Conservation (phyloP, 1,284 basidiomycete species). For the Meripilus lineatus region DNA sequence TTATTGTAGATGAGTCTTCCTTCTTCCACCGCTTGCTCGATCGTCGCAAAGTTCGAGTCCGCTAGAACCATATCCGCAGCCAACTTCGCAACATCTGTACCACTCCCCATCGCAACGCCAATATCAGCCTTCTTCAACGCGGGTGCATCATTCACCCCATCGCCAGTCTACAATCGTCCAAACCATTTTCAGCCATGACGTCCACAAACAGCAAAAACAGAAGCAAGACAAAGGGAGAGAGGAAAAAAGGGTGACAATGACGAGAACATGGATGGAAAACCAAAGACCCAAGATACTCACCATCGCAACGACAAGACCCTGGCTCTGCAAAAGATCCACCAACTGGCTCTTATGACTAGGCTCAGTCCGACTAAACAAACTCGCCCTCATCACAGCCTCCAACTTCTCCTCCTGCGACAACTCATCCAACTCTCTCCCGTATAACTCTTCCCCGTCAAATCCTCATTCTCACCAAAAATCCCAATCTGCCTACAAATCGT, state of each 20-base stretch:
- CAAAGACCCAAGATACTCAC: conserved; percentile 37
- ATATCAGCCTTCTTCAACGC: conserved; percentile 97
- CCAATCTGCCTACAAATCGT: conserved; percentile 96
- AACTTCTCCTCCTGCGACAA: conserved; percentile 80
- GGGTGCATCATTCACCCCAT: conserved; percentile 96
- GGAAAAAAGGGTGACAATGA: too few relatives aligned
- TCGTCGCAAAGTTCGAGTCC: conserved; percentile 88
- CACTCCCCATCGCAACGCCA: conserved; percentile 98
- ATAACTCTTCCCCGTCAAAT: conserved; percentile 88
- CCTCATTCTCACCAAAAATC: conserved; percentile 81
- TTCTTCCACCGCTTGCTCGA: conserved; percentile 94
- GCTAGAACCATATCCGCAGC: conserved; percentile 97
- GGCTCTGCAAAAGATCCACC: conserved; percentile 91
- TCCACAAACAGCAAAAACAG: not conserved
- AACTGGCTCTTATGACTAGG: conserved; percentile 94
- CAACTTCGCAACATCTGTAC: conserved; percentile 97
- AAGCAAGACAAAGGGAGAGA: not conserved
- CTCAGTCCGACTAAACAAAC: conserved; percentile 91
- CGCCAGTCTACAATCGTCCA: conserved; percentile 59
- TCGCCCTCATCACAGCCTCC: conserved; percentile 80
- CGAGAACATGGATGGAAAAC: conserved; percentile 1
- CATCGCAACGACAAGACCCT: conserved; percentile 98
- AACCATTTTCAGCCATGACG: conserved; percentile 10
- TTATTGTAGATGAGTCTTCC: conserved; percentile 98
- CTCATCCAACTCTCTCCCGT: conserved; percentile 88